Base-by-base conservation (phyloP, 805 yeast genomes). In the Grigorovia transvaalensis region DNA sequence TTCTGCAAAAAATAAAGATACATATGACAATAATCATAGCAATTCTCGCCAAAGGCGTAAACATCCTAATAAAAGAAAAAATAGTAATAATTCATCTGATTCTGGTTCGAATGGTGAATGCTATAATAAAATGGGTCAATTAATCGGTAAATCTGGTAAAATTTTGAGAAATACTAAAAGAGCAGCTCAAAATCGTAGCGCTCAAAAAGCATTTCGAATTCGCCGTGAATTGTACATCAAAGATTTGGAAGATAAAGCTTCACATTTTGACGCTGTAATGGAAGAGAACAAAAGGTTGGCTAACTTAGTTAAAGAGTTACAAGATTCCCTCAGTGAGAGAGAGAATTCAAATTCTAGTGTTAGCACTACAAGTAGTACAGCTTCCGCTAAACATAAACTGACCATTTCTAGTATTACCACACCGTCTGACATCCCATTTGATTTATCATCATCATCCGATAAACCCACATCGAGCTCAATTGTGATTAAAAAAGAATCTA, bases 171-270 rank as follows among this genome's bases (percentile, higher is more conserved):
- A 75, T 52, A 80, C 93, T 44, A 88, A 87, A 67, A 80, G 97
- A 56, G 96, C 96, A 1, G 89, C 84, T 9, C 97, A 90, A 69
- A 90, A 90, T 72, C 75, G 97, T 62, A 82, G 80, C 54, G 96
- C 97, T 4, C 97, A 90, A 70, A 80, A 87, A 58, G 96, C 96
- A 9, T 90, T 89, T 70, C 78, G 97, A 63, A 82, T 81, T 64
- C 77, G 96, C 54, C 84, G 86, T 64, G 96, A 89, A 61, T 77
- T 79, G 53, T 83, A 88, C 61, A 81, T 90, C 57, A 84, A 82
- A 66, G 91, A 88, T 48, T 73, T 90, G 52, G 96, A 90, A 69
- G 67, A 72, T 41, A 81, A 82, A 62, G 85, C 86, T 11, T 73
- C 75, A 46, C 82, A 82, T 59, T 80, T 80, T 53, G 80, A 79